Percentiles rank a stretch among this genome's conserved stretches.
phyloP scores from a whole-genome alignment of 202 grass and related monocot species.

The Saccharum hybrid region DNA sequence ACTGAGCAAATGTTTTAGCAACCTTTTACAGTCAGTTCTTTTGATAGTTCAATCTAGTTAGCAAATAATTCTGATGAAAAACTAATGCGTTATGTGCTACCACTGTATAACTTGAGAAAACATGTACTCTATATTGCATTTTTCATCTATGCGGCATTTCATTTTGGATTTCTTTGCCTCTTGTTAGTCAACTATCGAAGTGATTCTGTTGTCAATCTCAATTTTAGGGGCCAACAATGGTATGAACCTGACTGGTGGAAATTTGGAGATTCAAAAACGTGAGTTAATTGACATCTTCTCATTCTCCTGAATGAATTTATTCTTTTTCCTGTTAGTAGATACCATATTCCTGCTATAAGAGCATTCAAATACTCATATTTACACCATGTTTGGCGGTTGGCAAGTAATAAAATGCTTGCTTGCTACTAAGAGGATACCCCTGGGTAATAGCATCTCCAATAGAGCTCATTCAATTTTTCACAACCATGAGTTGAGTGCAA shows the following conservation, averaged over 20 bases:
- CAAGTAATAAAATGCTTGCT: background rate
- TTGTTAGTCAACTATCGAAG: conserved; percentile 20
- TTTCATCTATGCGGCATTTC: conserved; percentile 1
- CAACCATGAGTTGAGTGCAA: background rate
- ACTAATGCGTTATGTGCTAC: background rate
- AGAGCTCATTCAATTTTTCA: background rate
- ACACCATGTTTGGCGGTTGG: background rate
- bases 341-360: conserved; percentile 1
- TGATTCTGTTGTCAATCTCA: conserved; percentile 1
- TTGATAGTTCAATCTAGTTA: conserved; percentile 21
- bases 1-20: conserved; percentile 5
- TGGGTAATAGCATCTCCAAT: background rate
- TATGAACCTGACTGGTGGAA: conserved; percentile 99
- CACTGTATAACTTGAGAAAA: conserved; percentile 18
- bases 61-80: conserved; percentile 16
- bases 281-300: conserved; percentile 43
- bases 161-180: background rate
- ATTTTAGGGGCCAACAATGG: conserved; percentile 92
- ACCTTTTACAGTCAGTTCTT: background rate
- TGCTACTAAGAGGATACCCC: background rate
- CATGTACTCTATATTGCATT: background rate
- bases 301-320: conserved; percentile 1
- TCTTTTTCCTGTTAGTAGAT: background rate
- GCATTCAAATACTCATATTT: conserved; percentile 1
- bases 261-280: conserved; percentile 96